Conservation (phyloP, 2,329 filamentous ascomycete genomes). For the Fusarium azukiicola region DNA sequence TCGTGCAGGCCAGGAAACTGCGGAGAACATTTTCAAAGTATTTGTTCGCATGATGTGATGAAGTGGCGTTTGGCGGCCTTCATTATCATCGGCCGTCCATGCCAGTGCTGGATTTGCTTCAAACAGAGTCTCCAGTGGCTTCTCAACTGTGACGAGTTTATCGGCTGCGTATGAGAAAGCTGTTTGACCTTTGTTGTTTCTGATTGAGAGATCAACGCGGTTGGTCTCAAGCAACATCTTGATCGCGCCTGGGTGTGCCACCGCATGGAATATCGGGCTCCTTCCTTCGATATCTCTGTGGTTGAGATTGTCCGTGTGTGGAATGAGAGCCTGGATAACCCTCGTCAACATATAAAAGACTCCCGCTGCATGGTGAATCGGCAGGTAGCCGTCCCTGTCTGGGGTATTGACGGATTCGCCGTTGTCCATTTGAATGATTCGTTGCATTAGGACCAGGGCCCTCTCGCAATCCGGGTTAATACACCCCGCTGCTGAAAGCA, state of each 20-base stretch:
- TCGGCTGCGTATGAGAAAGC: background rate
- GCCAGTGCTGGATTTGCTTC: background rate
- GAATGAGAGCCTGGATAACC: background rate
- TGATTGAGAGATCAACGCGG: background rate
- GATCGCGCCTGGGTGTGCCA: background rate
- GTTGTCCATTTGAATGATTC: background rate
- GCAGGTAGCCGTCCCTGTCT: rapidly evolving
- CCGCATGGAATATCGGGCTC: background rate
- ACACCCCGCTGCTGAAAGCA: background rate
- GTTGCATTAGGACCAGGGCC: rapidly evolving
- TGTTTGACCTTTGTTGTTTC: background rate
- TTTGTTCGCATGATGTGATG: background rate
- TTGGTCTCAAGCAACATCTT: background rate
- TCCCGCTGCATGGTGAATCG: background rate
- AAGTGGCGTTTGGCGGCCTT: background rate
- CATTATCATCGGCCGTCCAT: background rate
- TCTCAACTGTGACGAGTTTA: rapidly evolving
- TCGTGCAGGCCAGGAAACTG: background rate
- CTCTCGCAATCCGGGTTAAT: rapidly evolving
- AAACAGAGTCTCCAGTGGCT: background rate
- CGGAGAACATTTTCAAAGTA: background rate
- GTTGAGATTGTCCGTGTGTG: background rate
- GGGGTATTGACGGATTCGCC: background rate
- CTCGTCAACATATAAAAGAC: too few species aligned
- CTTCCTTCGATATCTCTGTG: background rate